Evolutionary conservation across 2,329 filamentous ascomycete species (phyloP).

Genomic region (Aspergillus transmontanensis): DNA sequence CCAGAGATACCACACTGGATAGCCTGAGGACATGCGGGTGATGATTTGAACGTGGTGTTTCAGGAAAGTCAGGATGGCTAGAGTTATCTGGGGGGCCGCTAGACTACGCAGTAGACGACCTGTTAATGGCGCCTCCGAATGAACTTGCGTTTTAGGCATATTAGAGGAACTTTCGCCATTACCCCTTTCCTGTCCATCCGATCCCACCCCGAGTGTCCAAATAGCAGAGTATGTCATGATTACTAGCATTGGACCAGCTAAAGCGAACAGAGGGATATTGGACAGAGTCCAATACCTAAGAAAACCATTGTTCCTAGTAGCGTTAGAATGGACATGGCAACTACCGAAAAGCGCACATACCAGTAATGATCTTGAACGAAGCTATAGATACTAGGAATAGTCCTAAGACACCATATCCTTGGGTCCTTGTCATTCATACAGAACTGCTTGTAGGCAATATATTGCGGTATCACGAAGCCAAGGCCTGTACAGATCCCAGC

Average conservation of each 20-base stretch:
- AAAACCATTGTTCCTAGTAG: conserved; percentile 12
- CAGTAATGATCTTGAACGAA: conserved; percentile 16
- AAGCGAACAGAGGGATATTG: conserved; percentile 11
- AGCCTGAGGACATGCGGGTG: conserved; percentile 13
- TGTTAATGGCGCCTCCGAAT: not conserved
- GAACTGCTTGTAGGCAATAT: conserved; percentile 11
- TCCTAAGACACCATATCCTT: conserved; percentile 7
- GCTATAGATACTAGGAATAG: conserved; percentile 11
- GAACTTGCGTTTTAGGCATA: not conserved
- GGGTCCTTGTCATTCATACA: not conserved
- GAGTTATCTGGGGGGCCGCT: conserved; percentile 9
- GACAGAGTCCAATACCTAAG: conserved; percentile 14
- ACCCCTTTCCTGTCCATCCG: not conserved
- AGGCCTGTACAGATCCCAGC: conserved; percentile 9
- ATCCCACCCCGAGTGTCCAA: not conserved
- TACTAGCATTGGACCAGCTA: conserved; percentile 10
- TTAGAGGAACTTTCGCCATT: not conserved
- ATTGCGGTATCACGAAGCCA: conserved; percentile 10
- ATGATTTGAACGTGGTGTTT: conserved; percentile 16
- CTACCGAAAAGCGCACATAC: not conserved
- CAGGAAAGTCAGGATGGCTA: conserved; percentile 5
- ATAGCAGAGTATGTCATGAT: conserved; percentile 5
- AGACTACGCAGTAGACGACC: conserved; percentile 9
- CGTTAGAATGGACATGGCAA: not conserved
- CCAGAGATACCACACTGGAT: conserved; percentile 15